These are phyloP conservation scores for Populus davidiana DNA, from an alignment of 345 rosid species.

Conservation along the genomic window DNA sequence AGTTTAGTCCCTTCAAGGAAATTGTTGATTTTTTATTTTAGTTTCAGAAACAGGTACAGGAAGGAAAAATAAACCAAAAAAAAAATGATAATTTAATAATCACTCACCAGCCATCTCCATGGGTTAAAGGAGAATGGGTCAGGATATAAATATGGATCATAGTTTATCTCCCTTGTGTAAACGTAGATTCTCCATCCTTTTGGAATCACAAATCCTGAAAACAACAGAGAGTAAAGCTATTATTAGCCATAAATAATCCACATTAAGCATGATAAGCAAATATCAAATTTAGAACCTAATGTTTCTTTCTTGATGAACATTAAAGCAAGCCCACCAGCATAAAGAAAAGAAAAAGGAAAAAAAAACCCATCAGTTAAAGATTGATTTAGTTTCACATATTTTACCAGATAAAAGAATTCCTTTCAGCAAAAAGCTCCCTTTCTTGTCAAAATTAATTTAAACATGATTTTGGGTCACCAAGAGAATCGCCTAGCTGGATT, in stretches of 20 bases:
- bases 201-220: slow-evolving; percentile 45
- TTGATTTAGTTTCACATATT: background rate
- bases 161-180: slow-evolving; percentile 69
- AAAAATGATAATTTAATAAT: background rate
- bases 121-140: slow-evolving; percentile 75
- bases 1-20: background rate
- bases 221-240: background rate
- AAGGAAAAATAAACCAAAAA: background rate
- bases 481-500: slow-evolving; percentile 56
- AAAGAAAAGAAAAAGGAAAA: background rate
- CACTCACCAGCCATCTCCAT: slow-evolving; percentile 77
- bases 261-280: background rate
- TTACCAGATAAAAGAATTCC: background rate
- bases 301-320: background rate
- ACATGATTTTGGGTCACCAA: slow-evolving; percentile 33
- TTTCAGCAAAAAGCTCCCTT: slow-evolving; percentile 18
- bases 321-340: background rate
- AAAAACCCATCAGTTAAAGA: background rate
- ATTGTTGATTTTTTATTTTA: too few relatives aligned
- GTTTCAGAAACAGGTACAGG: background rate
- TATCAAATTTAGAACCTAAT: background rate
- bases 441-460: slow-evolving; percentile 38
- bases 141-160: slow-evolving; percentile 55
- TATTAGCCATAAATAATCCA: background rate
- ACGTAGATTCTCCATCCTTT: slow-evolving; percentile 61